Base-by-base conservation (phyloP, 768 basidiomycete species). In the Trametes sanguinea region DNA sequence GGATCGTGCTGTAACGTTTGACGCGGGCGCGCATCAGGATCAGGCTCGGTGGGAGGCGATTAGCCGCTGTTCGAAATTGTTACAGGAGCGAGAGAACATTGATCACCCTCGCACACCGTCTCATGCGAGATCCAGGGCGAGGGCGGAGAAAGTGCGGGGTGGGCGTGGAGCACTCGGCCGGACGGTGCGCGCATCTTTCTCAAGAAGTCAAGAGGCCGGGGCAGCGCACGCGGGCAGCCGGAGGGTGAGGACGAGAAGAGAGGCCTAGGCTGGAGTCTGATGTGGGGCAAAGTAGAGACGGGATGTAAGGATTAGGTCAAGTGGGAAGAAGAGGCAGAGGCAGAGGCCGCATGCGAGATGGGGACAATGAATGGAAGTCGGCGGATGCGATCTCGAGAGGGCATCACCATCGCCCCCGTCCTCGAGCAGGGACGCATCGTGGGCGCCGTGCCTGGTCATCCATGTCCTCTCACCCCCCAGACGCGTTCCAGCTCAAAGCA, bases 351-450 rank as follows among this genome's bases (percentile, higher is more conserved):
- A 50, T 50, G 48, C 48, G 48, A 50, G 48, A 50, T 50, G 29
- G 27, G 29, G 27, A 6, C 29, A 29, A 50, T 50, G 48, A 50
- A 50, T 50, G 48, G 48, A 50, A 50, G 48, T 13, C 48, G 48
- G 22, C 45, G 35, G 35, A 37, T 37, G 35, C 22, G 48, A 50
- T 50, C 48, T 50, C 29, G 48, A 22, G 48, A 29, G 14, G 29
- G 11, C 29, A 50, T 14, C 27, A 17, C 27, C 11, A 29, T 14
- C 48, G 48, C 48, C 27, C 45, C 13, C 11, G n/a, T 47, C 17
- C 46, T 47, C 46, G 51, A 52, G 51, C 16, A 37, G 51, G 51
- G 17, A 51, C 50, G 35, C 30, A 51, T 51, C 50, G 50, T 37
- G 50, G 33, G 51, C 35, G 10, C 7, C 35, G 51, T 52, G 51